Percentiles rank a stretch among this genome's conserved stretches.
These are phyloP conservation scores for Thalassiosira hispida DNA, from an alignment of 352 stramenopile species.

Conservation along the genomic window DNA sequence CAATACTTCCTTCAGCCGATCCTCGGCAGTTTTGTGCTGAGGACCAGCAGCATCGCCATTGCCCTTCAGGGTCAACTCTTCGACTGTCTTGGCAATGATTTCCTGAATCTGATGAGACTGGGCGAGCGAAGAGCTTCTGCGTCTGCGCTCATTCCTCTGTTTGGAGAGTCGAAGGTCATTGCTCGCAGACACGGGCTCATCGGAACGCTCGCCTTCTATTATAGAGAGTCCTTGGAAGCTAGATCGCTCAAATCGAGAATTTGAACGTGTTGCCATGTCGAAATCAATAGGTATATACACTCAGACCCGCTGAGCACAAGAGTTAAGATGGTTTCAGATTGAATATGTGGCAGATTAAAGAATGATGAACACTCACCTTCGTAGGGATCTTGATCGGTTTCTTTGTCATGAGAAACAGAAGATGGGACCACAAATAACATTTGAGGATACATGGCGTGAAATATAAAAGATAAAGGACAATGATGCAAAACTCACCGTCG, in stretches of 20 bases:
- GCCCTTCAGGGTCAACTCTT: conserved; percentile 25
- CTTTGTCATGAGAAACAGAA: no score
- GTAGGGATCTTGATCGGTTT: no score
- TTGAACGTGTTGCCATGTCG: not conserved
- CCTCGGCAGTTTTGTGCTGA: conserved; percentile 16
- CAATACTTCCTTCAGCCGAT: conserved; percentile 43
- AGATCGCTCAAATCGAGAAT: not conserved
- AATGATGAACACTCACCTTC: no score
- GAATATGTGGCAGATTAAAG: no score
- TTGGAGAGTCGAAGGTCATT: conserved; percentile 25
- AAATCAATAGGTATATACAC: no score
- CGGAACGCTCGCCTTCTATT: conserved; percentile 24
- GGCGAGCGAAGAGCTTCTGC: conserved; percentile 34
- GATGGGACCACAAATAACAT: no score
- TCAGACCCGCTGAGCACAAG: no score
- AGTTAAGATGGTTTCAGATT: no score
- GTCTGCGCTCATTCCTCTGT: conserved; percentile 33
- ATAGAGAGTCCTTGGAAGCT: conserved; percentile 31
- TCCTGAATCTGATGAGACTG: conserved; percentile 42
- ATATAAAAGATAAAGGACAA: no score
- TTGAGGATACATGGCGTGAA: no score
- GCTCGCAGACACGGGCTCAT: not conserved
- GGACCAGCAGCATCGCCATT: not conserved
- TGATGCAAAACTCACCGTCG: no score
- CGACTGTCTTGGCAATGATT: conserved; percentile 42